Evolutionary conservation across 352 stramenopile species (phyloP), one percentile per base, ranked within the genome.

Genomic region (Globisporangium splendens): DNA sequence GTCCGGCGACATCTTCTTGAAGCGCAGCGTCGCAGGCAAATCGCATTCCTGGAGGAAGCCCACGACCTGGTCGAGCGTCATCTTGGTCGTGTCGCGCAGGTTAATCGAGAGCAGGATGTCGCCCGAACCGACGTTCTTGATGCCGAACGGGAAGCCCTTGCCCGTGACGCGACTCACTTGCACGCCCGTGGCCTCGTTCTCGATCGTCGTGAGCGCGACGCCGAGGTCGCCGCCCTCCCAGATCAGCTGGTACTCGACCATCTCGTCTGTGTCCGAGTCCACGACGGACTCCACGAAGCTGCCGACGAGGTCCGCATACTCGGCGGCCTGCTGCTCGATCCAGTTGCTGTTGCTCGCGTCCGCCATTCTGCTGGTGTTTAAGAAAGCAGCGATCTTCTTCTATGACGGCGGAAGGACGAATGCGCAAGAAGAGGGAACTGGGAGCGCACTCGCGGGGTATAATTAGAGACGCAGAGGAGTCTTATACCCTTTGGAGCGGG

Each of bases 221-320:
- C 85, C 85, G 58, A 95, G 60, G 62, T 95, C 85, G 35, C 85
- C 85, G 38, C 85, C 85, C 57, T 95, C 85, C 85, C 85, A 95
- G 65, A 95, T 95, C 55, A 95, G 75, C 65, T 95, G 85, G 72
- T 95, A 95, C 71, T 95, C 85, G 59, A 90, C 66, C 67, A 91
- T 87, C 60, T 93, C 81, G 61, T 94, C 85, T 56, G 83, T 93
- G 47, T 91, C 80, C 50, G 73, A 75, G 63, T 93, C 83, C 54
- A 89, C 77, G 12, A 93, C 83, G 18, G 83, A 93, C 60, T 92
- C 83, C 21, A 93, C 83, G 62, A 95, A 95, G 71, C 77, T 90
- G 38, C 83, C 84, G 14, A 95, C 83, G 47, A 95, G 67, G 64
- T 95, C 83, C 33, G 75, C 69, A 62, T 89, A 93, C 73, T 95